Base-by-base conservation (phyloP, 2,329 filamentous ascomycete genomes). In the Thermothelomyces thermophilus region DNA sequence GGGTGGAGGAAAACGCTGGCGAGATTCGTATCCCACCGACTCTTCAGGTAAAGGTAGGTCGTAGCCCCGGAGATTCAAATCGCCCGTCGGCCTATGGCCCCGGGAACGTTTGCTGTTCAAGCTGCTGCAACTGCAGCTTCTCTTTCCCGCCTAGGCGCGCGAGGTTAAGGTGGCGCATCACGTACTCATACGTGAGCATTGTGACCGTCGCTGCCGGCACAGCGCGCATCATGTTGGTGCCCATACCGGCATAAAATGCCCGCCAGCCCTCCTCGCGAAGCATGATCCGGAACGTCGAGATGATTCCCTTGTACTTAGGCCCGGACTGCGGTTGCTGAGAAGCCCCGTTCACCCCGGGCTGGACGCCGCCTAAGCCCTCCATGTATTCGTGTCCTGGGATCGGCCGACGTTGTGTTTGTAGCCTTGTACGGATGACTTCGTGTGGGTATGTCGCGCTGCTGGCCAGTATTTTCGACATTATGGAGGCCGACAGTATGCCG, bases 391-490 rank as follows among this genome's bases (percentile, higher is more conserved):
- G 70, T 7, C 77, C 74, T 1, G 77, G 75, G 19, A 78, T 71
- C 4, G 84, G 82, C 54, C 90, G 79, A 62, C 93, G 84, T 66
- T 98, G 93, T 1, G 93, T 98, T 68, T 98, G 93, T 50, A 98
- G 72, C 52, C 93, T 79, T 43, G 93, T 98, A 39, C 93, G 83
- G 45, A 98, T 84, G 16, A 98, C 93, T 69, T 98, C 93, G 65
- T 98, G 93, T 1, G 93, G 93, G 65, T 98, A 98, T 16, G 93
- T 98, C 8, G 90, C 87, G 42, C 88, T 93, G 65, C 90, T 96
- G 30, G 93, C 93, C 62, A 93, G 83, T 42, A 96, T 81, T 70
- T 98, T 98, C 71, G 90, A 95, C 45, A 98, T 70, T 55, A 97
- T 89, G 11, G 90, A 95, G 31, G 93, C 91, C 11, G 83, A 82